These are phyloP conservation scores for Fomitopsis pinicola DNA, from an alignment of 1,284 basidiomycete genomes.

Conservation along the genomic window DNA sequence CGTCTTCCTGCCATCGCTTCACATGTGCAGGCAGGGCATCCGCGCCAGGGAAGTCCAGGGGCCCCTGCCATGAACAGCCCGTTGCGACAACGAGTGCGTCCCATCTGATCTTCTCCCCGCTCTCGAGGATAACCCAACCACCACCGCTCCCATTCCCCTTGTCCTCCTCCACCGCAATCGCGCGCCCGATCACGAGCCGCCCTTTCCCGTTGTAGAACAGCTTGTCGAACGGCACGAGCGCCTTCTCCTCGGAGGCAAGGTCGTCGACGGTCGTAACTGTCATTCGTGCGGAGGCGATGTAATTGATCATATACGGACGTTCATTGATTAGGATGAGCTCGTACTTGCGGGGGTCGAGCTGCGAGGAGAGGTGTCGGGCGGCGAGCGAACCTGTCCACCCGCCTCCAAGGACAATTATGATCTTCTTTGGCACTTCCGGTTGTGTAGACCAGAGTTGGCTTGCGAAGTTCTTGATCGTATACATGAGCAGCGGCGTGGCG, in stretches of 20 bases:
- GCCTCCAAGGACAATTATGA: slow-evolving; percentile 36
- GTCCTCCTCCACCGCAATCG: slow-evolving; percentile 38
- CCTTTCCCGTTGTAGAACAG: slow-evolving; percentile 46
- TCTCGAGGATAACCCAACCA: slow-evolving; percentile 42
- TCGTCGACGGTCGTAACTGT: slow-evolving; percentile 27
- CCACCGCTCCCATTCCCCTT: slow-evolving; percentile 30
- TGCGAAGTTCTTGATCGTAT: background rate
- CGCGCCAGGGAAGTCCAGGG: slow-evolving; percentile 41
- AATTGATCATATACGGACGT: slow-evolving; percentile 29
- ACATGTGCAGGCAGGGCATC: slow-evolving; percentile 38
- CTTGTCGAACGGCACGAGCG: slow-evolving; percentile 39
- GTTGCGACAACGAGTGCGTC: slow-evolving; percentile 53
- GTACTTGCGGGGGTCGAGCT: slow-evolving; percentile 28
- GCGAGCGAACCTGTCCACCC: slow-evolving; percentile 28
- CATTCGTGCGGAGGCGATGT: slow-evolving; percentile 31
- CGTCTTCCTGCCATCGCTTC: slow-evolving; percentile 38
- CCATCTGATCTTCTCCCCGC: slow-evolving; percentile 47
- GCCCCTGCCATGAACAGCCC: slow-evolving; percentile 51
- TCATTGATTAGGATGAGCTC: slow-evolving; percentile 32
- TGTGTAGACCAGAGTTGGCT: slow-evolving; percentile 20
- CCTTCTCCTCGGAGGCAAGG: slow-evolving; percentile 26
- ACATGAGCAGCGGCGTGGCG: background rate
- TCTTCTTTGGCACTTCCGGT: slow-evolving; percentile 20
- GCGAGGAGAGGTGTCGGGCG: slow-evolving; percentile 29
- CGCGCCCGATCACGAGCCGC: slow-evolving; percentile 38